Evolutionary conservation across 2,329 filamentous ascomycete species (phyloP).

Genomic region (Exophiala sp.): DNA sequence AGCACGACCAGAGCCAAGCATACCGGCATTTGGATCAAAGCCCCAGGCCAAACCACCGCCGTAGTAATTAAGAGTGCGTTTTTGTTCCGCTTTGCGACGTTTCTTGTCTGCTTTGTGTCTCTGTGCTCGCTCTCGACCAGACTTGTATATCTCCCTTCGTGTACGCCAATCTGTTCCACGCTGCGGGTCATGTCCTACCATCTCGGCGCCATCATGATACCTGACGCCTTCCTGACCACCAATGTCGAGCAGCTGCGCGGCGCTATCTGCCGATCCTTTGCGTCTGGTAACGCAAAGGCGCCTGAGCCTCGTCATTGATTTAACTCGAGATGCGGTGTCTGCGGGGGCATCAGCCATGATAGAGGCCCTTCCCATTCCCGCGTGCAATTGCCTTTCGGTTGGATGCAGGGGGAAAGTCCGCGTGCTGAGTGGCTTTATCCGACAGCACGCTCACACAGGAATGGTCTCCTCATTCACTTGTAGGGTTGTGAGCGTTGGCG

Average conservation of each 20-base stretch:
- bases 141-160: slow-evolving; percentile 1
- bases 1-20: slow-evolving; percentile 8
- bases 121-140: slow-evolving; percentile 2
- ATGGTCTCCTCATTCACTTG: not conserved
- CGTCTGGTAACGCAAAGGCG: not conserved
- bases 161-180: not conserved
- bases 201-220: slow-evolving; percentile 2
- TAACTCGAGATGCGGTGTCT: not conserved
- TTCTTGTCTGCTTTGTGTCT: slow-evolving; percentile 24
- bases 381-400: too few species aligned
- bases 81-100: slow-evolving; percentile 39
- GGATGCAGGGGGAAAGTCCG: too few species aligned
- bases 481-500: slow-evolving; percentile 3
- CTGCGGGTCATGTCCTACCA: slow-evolving; percentile 4
- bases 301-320: not conserved
- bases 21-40: slow-evolving; percentile 26
- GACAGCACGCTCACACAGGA: slow-evolving; percentile 9
- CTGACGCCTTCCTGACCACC: not conserved
- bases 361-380: too few species aligned
- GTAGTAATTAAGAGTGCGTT: slow-evolving; percentile 33
- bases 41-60: slow-evolving; percentile 12
- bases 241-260: not conserved
- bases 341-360: not conserved
- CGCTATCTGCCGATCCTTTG: slow-evolving; percentile 1
- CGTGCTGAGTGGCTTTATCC: too few species aligned